Percentiles rank a stretch among this genome's conserved stretches.
These are phyloP conservation scores for Asterophora lycoperdoides DNA, from an alignment of 768 basidiomycete genomes.

Conservation along the genomic window DNA sequence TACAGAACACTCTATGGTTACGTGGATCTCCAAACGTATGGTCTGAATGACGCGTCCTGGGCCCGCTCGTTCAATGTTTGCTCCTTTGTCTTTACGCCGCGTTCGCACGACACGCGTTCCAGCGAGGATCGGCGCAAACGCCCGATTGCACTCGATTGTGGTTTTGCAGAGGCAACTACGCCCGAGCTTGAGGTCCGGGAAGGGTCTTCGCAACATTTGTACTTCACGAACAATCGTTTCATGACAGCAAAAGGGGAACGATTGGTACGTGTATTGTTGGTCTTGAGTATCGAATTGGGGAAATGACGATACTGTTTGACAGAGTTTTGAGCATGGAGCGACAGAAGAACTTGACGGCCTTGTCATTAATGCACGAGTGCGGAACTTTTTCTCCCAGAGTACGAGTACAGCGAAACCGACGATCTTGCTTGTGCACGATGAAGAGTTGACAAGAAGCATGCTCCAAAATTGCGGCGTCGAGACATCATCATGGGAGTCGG, in stretches of 20 bases:
- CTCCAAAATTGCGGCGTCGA: slow-evolving; percentile 41
- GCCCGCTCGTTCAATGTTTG: slow-evolving; percentile 25
- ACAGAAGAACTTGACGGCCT: slow-evolving; percentile 17
- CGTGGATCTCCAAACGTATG: slow-evolving; percentile 25
- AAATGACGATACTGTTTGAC: background rate
- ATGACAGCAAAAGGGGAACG: slow-evolving; percentile 12
- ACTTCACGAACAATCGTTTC: slow-evolving; percentile 12
- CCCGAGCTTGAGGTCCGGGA: slow-evolving; percentile 17
- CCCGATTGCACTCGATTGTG: slow-evolving; percentile 35
- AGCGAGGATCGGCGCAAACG: slow-evolving; percentile 24
- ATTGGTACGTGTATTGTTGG: slow-evolving; percentile 3
- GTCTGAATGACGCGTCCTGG: slow-evolving; percentile 29
- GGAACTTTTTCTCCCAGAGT: slow-evolving; percentile 20
- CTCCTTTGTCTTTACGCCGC: slow-evolving; percentile 34
- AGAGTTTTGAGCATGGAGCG: slow-evolving; percentile 29
- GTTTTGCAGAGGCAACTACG: slow-evolving; percentile 35
- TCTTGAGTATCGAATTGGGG: background rate
- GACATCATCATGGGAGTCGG: slow-evolving; percentile 35
- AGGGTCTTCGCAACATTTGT: slow-evolving; percentile 22
- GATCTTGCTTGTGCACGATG: slow-evolving; percentile 45
- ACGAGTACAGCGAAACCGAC: slow-evolving; percentile 23
- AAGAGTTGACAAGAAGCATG: slow-evolving; percentile 33
- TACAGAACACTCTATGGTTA: slow-evolving; percentile 26
- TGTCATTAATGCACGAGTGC: slow-evolving; percentile 17
- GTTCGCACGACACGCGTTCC: slow-evolving; percentile 29